A percentile compares a stretch with the other conserved stretches of the same genome.
These are phyloP conservation scores for Papiliotrema laurentii DNA, from an alignment of 1,284 basidiomycete genomes.

Conservation along the genomic window DNA sequence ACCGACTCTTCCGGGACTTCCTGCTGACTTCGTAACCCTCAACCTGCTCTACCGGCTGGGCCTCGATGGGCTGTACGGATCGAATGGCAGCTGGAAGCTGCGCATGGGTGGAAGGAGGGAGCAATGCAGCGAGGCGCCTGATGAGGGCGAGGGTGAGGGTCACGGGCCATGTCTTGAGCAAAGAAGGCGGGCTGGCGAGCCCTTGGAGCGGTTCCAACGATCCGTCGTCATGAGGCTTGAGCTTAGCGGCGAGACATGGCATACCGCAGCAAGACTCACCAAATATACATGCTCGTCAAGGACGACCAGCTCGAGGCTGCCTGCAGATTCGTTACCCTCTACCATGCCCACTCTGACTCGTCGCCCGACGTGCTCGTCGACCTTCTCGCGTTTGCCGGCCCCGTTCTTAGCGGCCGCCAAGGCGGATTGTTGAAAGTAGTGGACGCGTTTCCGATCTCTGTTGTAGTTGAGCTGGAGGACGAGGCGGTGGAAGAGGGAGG, in stretches of 20 bases:
- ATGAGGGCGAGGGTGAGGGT: slow-evolving; percentile 14
- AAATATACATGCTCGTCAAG: slow-evolving; percentile 41
- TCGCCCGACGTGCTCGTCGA: slow-evolving; percentile 15
- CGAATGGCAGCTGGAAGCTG: slow-evolving; percentile 17
- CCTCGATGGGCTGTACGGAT: slow-evolving; percentile 1
- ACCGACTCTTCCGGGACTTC: background rate
- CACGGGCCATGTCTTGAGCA: slow-evolving; percentile 40
- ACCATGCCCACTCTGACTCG: slow-evolving; percentile 47
- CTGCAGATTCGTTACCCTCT: slow-evolving; percentile 31
- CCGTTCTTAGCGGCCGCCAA: slow-evolving; percentile 29
- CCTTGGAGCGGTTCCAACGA: slow-evolving; percentile 31
- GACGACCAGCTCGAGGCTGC: slow-evolving; percentile 43
- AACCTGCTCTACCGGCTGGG: background rate
- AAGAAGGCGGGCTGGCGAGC: slow-evolving; percentile 33
- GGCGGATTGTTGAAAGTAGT: slow-evolving; percentile 62
- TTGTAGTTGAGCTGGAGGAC: slow-evolving; percentile 71
- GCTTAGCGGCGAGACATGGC: background rate
- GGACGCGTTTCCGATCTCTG: slow-evolving; percentile 65
- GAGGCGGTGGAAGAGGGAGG: slow-evolving; percentile 71
- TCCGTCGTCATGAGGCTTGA: slow-evolving; percentile 42
- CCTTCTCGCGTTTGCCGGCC: slow-evolving; percentile 8
- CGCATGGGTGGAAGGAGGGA: slow-evolving; percentile 16
- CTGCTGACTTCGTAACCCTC: background rate
- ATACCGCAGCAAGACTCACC: slow-evolving; percentile 29
- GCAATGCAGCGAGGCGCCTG: slow-evolving; percentile 3